Evolutionary conservation across 2,329 filamentous ascomycete genomes (phyloP).

Genomic region (Dothideomycetes sp.): DNA sequence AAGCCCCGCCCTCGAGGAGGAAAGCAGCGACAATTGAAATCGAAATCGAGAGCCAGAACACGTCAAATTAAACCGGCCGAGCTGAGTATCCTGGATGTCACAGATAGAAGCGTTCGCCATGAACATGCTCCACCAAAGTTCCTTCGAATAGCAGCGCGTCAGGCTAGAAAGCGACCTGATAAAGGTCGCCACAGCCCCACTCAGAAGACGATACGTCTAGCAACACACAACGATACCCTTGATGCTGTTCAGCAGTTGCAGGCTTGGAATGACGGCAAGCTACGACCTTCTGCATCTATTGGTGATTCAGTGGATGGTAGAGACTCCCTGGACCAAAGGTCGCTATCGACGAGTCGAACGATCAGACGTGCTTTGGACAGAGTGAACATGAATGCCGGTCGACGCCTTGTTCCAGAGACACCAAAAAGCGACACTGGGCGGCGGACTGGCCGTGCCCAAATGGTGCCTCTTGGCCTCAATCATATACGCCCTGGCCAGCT

Average conservation of each 20-base stretch:
- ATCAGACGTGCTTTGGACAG: background rate
- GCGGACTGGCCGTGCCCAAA: too few species aligned
- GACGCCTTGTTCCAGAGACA: background rate
- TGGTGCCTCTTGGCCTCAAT: too few species aligned
- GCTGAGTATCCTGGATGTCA: constrained; percentile 42
- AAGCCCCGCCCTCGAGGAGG: too few species aligned
- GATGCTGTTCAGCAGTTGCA: constrained; percentile 40
- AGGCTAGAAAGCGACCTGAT: constrained; percentile 36
- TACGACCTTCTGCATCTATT: background rate
- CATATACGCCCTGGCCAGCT: constrained; percentile 7
- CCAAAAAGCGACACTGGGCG: too few species aligned
- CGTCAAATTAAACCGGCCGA: constrained; percentile 9
- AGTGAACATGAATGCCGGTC: background rate
- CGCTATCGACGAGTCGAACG: background rate
- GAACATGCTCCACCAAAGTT: constrained; percentile 37
- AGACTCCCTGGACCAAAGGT: background rate
- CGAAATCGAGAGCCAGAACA: background rate
- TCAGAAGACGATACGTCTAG: constrained; percentile 41
- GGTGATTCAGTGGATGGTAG: background rate
- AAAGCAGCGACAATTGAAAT: constrained; percentile 1
- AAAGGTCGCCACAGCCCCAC: constrained; percentile 40
- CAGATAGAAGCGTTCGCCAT: constrained; percentile 14
- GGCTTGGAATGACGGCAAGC: constrained; percentile 39
- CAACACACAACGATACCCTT: constrained; percentile 41
- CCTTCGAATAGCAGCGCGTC: constrained; percentile 43